Base-by-base conservation (phyloP, 371 early-diverging fungal species). In the Mucor ambiguus region DNA sequence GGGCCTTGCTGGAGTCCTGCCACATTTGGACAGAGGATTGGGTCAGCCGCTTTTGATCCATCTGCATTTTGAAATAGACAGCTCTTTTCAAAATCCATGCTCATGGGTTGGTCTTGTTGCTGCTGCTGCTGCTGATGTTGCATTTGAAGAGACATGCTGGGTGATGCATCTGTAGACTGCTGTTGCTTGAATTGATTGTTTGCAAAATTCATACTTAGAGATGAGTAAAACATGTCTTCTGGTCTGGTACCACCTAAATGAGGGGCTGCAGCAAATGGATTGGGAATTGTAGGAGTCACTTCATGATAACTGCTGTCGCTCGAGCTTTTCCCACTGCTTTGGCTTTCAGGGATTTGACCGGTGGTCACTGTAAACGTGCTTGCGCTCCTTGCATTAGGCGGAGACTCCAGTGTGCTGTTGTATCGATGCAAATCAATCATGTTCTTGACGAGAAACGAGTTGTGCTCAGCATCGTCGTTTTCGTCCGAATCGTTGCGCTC, bases 141-240 rank as follows among this genome's bases (percentile, higher is more conserved):
- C 24, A 33, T 44, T 29, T 24, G 66, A 24, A 38, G 68, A n/a
- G 37, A 1, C 37, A 37, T 60, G 38, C n/a, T 38, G 37, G 37
- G 11, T 12, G 37, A 14, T 14, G 8, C 35, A 14, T 29, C 11
- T 32, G 14, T 46, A 9, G n/a, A 12, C 33, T 48, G 61, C 14
- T 60, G 52, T 6, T 37, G 58, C 37, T 57, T 35, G 22, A 18
- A 44, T n/a, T 22, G 10, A 16, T 18, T 26, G 12, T 58, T 49
- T n/a, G 59, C 38, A 16, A 63, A 26, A 18, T 38, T 29, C 24
- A 48, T 46, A 2, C 63, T 59, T 8, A 72, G 32, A 5, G 72
- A 58, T 12, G 58, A 48, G 4, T 44, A 48, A 57, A 57, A 68
- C 68, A 72, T 64, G 37, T 68, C 72, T 44, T 72, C 72, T 10